Evolutionary conservation across 2,329 filamentous ascomycete genomes (phyloP), one percentile per base, ranked within the genome.

Genomic region (Cordyceps militaris): DNA sequence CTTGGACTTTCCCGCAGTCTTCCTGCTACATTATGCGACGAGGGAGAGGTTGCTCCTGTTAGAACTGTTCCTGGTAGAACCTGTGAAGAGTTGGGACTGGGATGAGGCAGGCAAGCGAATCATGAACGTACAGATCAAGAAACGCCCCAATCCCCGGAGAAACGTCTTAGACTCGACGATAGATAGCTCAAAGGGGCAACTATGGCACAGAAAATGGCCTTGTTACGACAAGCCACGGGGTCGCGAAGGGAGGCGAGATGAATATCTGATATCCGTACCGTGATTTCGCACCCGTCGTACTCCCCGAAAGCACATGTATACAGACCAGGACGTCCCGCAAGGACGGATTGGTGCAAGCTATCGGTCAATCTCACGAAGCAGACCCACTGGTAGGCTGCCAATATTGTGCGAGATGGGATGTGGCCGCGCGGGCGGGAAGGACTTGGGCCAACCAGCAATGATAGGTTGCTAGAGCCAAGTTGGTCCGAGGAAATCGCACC

Each of bases 21-120:
- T 16, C 54, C 38, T 57, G 55, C 47, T 50, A 43, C 28, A 50
- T 57, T 50, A 57, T 57, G 47, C 55, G 54, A 32, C 26, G 21
- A 50, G n/a, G 34, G 26, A n/a, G 21, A 44, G 42, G 21, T 24
- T 13, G 30, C 52, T 47, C 52, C 38, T 42, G 38, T 42, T 42
- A 42, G 38, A 42, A 42, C 38, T 42, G 30, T 42, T 47, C 52
- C 38, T 42, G 38, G 19, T 42, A 42, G 38, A 42, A 42, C 38
- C 23, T 42, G 50, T 30, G 30, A n/a, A 38, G n/a, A 28, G 46
- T 5, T 8, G 32, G 13, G 38, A 21, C 55, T 43, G 47, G 55
- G 55, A 57, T 57, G 40, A 38, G 36, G 47, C 55, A 50, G 46
- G 38, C 30, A 56, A 38, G 34, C 55, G 55, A 57, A 50, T 57